Percentiles rank a stretch among this genome's conserved stretches.
These are phyloP conservation scores for Chlamydomonas eustigma DNA, from an alignment of 139 green algal genomes.

Conservation along the genomic window DNA sequence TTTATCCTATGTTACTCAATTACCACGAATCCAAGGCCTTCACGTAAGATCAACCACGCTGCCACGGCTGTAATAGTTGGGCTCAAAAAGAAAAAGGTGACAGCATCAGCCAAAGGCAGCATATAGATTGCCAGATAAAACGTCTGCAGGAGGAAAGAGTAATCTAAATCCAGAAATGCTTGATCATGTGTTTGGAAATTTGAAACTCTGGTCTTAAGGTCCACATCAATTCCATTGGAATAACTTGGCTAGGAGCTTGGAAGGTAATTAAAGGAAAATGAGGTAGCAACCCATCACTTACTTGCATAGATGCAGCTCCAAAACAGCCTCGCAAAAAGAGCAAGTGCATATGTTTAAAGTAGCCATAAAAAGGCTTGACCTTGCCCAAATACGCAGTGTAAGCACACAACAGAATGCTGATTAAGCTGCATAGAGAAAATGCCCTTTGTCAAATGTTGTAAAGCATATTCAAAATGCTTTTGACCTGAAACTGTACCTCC, in stretches of 20 bases:
- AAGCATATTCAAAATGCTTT: background rate
- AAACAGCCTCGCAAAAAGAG: conserved; percentile 23
- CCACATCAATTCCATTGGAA: too few species aligned
- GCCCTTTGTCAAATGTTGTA: background rate
- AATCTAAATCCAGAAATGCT: background rate
- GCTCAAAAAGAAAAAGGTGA: conserved; percentile 50
- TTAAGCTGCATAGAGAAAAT: background rate
- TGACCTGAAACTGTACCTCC: background rate
- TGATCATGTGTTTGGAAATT: background rate
- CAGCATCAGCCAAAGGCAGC: conserved; percentile 33
- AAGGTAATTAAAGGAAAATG: background rate
- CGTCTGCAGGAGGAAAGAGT: background rate
- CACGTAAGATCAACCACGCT: conserved; percentile 23
- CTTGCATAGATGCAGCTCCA: conserved; percentile 11
- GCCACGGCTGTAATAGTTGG: conserved; percentile 36
- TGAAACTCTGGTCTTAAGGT: background rate
- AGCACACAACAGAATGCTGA: background rate
- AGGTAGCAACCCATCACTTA: background rate
- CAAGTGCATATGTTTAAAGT: conserved; percentile 5
- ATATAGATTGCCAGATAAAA: conserved; percentile 29
- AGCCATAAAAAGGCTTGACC: conserved; percentile 33
- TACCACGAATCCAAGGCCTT: conserved; percentile 10
- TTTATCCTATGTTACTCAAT: too few species aligned
- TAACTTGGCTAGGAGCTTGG: background rate
- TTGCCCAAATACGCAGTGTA: background rate